Evolutionary conservation across 75 land plant species (phyloP).

Genomic region (Azolla pinnata): DNA sequence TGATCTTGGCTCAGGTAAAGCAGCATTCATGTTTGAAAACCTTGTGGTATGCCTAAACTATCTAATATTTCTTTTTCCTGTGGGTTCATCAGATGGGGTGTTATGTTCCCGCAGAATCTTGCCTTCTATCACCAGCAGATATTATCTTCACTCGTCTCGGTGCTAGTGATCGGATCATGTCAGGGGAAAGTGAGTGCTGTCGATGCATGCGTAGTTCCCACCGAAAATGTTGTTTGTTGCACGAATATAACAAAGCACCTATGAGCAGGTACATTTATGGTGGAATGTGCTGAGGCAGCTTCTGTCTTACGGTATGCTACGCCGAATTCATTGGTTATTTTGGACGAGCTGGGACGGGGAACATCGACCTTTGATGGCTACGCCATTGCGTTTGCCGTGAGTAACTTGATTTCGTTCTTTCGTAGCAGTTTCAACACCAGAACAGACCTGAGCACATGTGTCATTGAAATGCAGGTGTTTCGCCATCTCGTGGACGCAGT

Average conservation of each 20-base stretch:
- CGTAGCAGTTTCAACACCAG: too few relatives aligned
- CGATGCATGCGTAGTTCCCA: too few relatives aligned
- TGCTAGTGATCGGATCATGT: conserved; percentile 88
- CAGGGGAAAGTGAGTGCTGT: conserved; percentile 91
- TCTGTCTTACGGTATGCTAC: conserved; percentile 76
- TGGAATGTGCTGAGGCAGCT: conserved; percentile 86
- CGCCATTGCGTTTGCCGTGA: conserved; percentile 95
- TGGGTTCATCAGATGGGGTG: conserved; percentile 64
- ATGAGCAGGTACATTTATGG: conserved; percentile 88
- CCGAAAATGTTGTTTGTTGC: too few relatives aligned
- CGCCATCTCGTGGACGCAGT: conserved; percentile 76
- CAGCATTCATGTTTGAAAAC: background rate
- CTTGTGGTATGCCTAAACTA: background rate
- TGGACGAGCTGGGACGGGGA: conserved; percentile 97
- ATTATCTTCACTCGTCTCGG: conserved; percentile 84
- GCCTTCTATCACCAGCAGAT: conserved; percentile 67
- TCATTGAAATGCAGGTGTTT: conserved; percentile 45
- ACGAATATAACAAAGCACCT: too few relatives aligned
- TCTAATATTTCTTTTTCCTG: too few relatives aligned
- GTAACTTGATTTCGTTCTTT: conserved; percentile 18
- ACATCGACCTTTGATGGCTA: conserved; percentile 90
- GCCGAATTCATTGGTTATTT: conserved; percentile 65
- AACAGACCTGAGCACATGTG: background rate
- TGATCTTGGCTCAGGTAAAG: conserved; percentile 82
- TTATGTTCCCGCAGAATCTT: conserved; percentile 65